These are phyloP conservation scores for Bidens hawaiensis DNA, from an alignment of 140 eudicot species.

Conservation along the genomic window DNA sequence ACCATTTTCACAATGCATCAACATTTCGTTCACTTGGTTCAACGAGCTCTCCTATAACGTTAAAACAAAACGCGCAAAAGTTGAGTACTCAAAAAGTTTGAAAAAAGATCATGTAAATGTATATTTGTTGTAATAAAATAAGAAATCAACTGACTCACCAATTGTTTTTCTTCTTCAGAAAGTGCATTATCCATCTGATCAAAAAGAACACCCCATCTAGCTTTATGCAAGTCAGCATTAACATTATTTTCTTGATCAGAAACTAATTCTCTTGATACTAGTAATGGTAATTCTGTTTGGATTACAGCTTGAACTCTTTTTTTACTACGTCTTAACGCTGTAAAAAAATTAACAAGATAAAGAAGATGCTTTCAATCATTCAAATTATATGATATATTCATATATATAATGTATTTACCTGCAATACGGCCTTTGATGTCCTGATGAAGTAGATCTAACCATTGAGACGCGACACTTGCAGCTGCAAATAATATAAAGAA, in stretches of 20 bases:
- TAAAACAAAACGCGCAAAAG: neutral
- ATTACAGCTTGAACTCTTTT: constrained; percentile 74
- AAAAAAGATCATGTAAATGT: neutral
- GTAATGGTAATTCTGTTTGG: constrained; percentile 55
- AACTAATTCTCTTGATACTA: constrained; percentile 56
- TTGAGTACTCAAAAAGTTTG: neutral
- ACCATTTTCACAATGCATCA: constrained; percentile 62
- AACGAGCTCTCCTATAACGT: constrained; percentile 61
- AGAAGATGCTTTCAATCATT: neutral
- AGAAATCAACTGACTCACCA: constrained; percentile 54
- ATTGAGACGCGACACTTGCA: constrained; percentile 89
- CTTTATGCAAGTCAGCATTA: constrained; percentile 49
- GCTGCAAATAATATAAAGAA: constrained; percentile 43
- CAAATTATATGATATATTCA: neutral
- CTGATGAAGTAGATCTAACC: constrained; percentile 81
- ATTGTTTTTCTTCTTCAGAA: constrained; percentile 68
- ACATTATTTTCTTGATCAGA: constrained; percentile 42
- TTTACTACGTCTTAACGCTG: constrained; percentile 80
- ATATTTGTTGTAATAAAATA: neutral
- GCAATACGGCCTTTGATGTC: constrained; percentile 90
- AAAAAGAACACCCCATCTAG: constrained; percentile 64
- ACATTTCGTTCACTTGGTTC: constrained; percentile 84
- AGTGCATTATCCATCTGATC: constrained; percentile 73
- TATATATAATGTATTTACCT: too few species aligned
- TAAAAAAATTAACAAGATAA: constrained; percentile 11